A percentile compares a stretch with the other conserved stretches of the same genome.
Evolutionary conservation across 202 grass and related monocot species (phyloP).

Genomic region (Digitaria exilis): DNA sequence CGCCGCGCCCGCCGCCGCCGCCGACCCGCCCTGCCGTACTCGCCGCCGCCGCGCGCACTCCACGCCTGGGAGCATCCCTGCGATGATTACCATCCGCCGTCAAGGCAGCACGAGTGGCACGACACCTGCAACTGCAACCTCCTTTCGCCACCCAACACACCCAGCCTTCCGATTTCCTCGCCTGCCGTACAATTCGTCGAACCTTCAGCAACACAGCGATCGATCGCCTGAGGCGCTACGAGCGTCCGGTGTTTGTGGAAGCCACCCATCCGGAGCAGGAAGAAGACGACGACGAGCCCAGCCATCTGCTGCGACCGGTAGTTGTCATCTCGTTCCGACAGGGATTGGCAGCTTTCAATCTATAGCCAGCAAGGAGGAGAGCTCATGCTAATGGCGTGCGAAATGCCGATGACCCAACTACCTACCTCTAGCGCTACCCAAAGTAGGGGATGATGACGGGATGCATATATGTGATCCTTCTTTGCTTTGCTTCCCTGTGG

Average conservation of each 20-base stretch:
- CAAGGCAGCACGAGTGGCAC: neutral
- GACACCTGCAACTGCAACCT: constrained; percentile 22
- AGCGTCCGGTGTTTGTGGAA: constrained; percentile 20
- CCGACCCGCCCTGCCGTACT: constrained; percentile 37
- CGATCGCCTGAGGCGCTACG: neutral
- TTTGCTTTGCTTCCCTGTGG: neutral
- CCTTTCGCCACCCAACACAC: neutral
- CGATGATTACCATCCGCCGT: constrained; percentile 60
- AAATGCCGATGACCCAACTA: constrained; percentile 40
- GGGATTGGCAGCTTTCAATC: neutral
- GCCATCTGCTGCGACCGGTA: constrained; percentile 26
- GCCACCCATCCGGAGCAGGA: constrained; percentile 33
- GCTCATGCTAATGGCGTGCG: constrained; percentile 30
- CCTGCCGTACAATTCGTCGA: neutral
- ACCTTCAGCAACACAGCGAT: neutral
- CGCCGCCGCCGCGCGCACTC: constrained; percentile 69
- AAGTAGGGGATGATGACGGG: neutral
- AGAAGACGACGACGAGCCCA: constrained; percentile 1
- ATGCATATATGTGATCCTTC: constrained; percentile 31
- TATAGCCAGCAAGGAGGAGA: constrained; percentile 9
- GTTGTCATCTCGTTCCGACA: neutral
- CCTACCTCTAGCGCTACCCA: neutral
- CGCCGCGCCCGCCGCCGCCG: neutral
- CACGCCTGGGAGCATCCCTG: constrained; percentile 82
- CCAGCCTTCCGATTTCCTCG: neutral